Conservation (phyloP, 495 filamentous ascomycete genomes). For the Neurospora africana region DNA sequence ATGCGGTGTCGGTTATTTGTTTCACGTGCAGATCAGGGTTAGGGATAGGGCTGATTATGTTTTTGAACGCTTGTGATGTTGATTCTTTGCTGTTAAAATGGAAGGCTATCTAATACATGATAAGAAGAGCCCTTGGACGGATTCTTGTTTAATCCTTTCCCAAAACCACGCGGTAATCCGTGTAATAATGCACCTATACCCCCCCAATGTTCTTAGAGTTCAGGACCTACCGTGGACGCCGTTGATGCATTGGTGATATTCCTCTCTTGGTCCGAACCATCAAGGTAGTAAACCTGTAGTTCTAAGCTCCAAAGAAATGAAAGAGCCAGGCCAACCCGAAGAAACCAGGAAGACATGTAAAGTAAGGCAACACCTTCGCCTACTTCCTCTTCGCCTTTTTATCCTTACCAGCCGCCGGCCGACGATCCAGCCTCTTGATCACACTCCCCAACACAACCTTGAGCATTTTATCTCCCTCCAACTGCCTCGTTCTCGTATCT, state of each 20-base stretch:
- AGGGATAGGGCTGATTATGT: neutral
- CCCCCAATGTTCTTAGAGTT: neutral
- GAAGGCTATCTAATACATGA: neutral
- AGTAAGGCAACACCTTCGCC: neutral
- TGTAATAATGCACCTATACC: neutral
- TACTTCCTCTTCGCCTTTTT: neutral
- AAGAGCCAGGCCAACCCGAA: neutral
- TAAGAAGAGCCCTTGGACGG: neutral
- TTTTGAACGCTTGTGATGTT: neutral
- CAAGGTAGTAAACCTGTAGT: neutral
- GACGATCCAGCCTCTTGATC: slow-evolving; percentile 48
- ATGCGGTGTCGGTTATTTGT: neutral
- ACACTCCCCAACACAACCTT: slow-evolving; percentile 77
- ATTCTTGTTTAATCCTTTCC: neutral
- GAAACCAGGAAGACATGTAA: neutral
- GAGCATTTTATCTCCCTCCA: slow-evolving; percentile 56
- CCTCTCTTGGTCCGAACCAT: neutral
- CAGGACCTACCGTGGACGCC: neutral
- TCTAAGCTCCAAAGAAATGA: neutral
- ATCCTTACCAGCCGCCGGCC: slow-evolving; percentile 5
- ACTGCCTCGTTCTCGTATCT: slow-evolving; percentile 24
- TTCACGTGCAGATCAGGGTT: neutral
- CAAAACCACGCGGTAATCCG: neutral
- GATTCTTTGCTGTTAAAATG: neutral
- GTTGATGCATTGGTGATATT: neutral